These are phyloP conservation scores for Centaurea solstitialis DNA, from an alignment of 129 eudicot species.

Conservation along the genomic window DNA sequence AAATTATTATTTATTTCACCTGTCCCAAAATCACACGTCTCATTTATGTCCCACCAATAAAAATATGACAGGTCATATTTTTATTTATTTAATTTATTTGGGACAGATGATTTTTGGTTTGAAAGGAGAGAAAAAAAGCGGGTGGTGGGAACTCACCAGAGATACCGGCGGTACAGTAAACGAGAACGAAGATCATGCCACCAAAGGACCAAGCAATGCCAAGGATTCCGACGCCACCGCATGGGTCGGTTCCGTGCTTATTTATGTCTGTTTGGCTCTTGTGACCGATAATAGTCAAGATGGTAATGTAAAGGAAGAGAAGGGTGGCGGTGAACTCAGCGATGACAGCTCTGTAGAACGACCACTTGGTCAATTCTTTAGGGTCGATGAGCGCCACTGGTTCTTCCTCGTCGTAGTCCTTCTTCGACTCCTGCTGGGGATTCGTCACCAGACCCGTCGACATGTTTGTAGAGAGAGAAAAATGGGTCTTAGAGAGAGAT, in stretches of 20 bases:
- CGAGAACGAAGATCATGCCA: conserved; percentile 62
- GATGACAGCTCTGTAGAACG: conserved; percentile 51
- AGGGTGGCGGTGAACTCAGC: conserved; percentile 56
- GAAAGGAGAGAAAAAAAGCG: neutral
- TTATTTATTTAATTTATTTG: too few relatives aligned
- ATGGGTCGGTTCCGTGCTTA: conserved; percentile 21
- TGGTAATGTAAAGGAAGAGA: conserved; percentile 49
- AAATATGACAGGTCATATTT: too few relatives aligned
- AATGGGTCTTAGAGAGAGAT: too few relatives aligned
- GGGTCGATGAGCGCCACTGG: neutral
- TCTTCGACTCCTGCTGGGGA: too few relatives aligned
- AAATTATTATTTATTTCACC: too few relatives aligned
- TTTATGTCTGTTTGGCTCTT: conserved; percentile 31
- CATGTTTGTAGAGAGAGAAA: too few relatives aligned
- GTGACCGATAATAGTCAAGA: conserved; percentile 47
- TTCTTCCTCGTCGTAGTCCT: neutral
- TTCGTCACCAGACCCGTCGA: too few relatives aligned
- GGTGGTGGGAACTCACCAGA: conserved; percentile 30
- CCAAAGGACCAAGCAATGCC: conserved; percentile 67
- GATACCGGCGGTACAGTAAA: conserved; percentile 71
- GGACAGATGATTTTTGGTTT: neutral
- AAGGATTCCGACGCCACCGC: conserved; percentile 61
- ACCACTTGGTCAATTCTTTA: conserved; percentile 46
- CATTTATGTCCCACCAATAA: too few relatives aligned
- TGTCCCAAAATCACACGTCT: too few relatives aligned